Evolutionary conservation across 306 rosid genomes (phyloP).

Genomic region (Myrica gale): DNA sequence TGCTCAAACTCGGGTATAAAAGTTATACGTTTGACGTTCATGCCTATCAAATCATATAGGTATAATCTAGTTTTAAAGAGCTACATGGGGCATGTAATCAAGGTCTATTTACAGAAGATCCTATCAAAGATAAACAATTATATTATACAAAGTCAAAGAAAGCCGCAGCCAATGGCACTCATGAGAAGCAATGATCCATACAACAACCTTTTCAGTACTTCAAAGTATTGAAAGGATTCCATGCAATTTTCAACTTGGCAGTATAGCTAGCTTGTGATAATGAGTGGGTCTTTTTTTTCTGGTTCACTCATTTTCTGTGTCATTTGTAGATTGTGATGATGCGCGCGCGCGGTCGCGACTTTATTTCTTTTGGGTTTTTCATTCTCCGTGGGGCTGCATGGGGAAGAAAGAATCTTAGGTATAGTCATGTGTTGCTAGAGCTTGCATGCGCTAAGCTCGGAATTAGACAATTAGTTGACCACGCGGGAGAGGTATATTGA

Average conservation of each 20-base stretch:
- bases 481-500: too few species aligned
- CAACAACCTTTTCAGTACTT: constrained; percentile 44
- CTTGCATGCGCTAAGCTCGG: too few species aligned
- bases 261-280: neutral
- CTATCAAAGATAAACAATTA: constrained; percentile 32
- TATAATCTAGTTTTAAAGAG: constrained; percentile 8
- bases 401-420: too few species aligned
- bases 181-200: constrained; percentile 35
- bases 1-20: constrained; percentile 37
- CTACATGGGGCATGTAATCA: constrained; percentile 37
- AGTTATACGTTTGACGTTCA: constrained; percentile 41
- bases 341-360: too few species aligned
- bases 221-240: constrained; percentile 35
- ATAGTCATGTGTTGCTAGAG: too few species aligned
- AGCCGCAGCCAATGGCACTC: constrained; percentile 51
- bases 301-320: too few species aligned
- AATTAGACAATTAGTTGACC: too few species aligned
- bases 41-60: constrained; percentile 36
- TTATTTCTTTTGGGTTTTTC: too few species aligned
- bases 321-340: too few species aligned
- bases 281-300: too few species aligned
- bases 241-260: constrained; percentile 25
- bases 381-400: too few species aligned
- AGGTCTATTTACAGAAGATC: constrained; percentile 41
- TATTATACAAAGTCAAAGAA: constrained; percentile 39